phyloP scores from a whole-genome alignment of 2,329 filamentous ascomycete species.

The Penicillium glabrum region DNA sequence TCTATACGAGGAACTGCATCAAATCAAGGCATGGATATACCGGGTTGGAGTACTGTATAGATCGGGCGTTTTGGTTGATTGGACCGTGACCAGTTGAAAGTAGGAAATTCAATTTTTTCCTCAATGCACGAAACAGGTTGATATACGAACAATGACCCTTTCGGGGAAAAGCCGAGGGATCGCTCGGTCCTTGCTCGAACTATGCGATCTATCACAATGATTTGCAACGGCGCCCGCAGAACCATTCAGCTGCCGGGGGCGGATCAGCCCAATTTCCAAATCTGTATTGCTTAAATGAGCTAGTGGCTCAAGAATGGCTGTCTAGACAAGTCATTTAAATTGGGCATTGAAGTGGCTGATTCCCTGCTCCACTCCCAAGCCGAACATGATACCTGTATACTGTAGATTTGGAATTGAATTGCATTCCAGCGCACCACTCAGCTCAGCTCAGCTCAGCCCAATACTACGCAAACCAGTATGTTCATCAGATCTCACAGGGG shows the following conservation, averaged over 20 bases:
- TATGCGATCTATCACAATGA: slow-evolving; percentile 17
- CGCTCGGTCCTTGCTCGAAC: not conserved
- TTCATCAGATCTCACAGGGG: not conserved
- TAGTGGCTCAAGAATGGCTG: not conserved
- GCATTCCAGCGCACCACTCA: not conserved
- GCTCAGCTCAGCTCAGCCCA: not conserved
- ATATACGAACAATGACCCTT: not conserved
- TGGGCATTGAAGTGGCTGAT: not conserved
- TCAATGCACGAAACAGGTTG: not conserved
- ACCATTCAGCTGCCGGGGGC: not conserved
- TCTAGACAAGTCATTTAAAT: not conserved
- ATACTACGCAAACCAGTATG: not conserved
- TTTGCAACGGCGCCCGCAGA: slow-evolving; percentile 15
- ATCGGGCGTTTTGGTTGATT: slow-evolving; percentile 1
- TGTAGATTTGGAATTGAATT: not conserved
- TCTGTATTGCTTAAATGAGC: slow-evolving; percentile 3
- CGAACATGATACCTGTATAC: not conserved
- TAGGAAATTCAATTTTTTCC: not conserved
- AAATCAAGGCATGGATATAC: not conserved
- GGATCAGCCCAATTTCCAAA: slow-evolving; percentile 7
- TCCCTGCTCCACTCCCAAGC: not conserved
- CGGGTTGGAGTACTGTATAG: slow-evolving; percentile 5
- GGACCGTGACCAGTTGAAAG: not conserved
- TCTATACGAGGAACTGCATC: not conserved
- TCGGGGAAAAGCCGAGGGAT: not conserved